Conservation (phyloP, 345 rosid genomes). For the Odontarrhena argentea region DNA sequence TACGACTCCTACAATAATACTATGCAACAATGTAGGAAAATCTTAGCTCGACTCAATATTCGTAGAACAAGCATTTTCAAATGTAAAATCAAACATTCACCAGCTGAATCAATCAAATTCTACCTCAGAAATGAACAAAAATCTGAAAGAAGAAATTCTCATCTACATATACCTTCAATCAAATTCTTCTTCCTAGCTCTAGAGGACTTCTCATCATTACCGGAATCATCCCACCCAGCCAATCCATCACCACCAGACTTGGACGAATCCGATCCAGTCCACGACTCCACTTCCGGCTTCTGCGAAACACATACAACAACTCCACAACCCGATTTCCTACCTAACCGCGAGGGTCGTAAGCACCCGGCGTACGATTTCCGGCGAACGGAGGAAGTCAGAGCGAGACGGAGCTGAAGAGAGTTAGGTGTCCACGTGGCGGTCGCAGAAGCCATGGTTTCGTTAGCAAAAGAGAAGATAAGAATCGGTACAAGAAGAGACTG, state of each 20-base stretch:
- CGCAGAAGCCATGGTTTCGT: slow-evolving; percentile 49
- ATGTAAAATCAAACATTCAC: no score
- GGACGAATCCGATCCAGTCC: slow-evolving; percentile 46
- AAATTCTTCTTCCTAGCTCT: slow-evolving; percentile 55
- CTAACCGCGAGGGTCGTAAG: slow-evolving; percentile 38
- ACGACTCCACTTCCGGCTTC: slow-evolving; percentile 35
- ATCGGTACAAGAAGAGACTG: slow-evolving; percentile 1
- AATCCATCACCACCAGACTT: slow-evolving; percentile 45
- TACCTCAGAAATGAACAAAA: neutral
- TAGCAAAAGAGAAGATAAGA: slow-evolving; percentile 30
- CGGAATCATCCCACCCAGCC: slow-evolving; percentile 77
- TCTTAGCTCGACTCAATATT: no score
- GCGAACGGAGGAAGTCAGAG: slow-evolving; percentile 44
- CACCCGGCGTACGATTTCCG: slow-evolving; percentile 36
- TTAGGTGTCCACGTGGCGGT: slow-evolving; percentile 60
- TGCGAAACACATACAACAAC: slow-evolving; percentile 44
- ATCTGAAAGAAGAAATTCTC: neutral
- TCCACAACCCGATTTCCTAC: slow-evolving; percentile 40
- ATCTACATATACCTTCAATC: slow-evolving; percentile 58
- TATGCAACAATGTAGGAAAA: no score
- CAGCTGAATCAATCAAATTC: no score
- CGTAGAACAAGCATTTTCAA: no score
- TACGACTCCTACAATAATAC: no score
- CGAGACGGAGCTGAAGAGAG: slow-evolving; percentile 89
- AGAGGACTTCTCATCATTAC: slow-evolving; percentile 35